Evolutionary conservation across 768 basidiomycete genomes (phyloP).

Genomic region (Wakefieldia striispora): DNA sequence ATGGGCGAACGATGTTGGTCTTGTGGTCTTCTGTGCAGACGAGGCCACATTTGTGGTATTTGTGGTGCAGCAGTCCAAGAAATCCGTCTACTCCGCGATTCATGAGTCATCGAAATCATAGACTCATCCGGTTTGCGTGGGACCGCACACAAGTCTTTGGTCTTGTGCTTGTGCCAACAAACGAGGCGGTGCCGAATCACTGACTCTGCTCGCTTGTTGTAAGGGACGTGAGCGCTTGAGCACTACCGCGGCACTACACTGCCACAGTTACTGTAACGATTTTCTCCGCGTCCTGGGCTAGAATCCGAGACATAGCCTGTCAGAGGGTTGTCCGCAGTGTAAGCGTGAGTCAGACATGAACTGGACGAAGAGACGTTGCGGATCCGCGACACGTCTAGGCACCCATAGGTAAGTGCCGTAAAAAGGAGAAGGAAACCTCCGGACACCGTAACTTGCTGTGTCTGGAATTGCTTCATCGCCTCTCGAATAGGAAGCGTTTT

Average conservation of each 20-base stretch:
- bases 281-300: no score
- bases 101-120: not conserved
- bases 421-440: constrained; percentile 2
- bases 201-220: not conserved
- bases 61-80: no score
- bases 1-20: not conserved
- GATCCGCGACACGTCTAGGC: constrained; percentile 6
- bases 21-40: no score
- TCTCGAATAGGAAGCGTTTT: constrained; percentile 19
- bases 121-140: not conserved
- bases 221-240: not conserved
- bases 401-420: constrained; percentile 6
- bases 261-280: not conserved
- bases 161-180: not conserved
- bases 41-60: no score
- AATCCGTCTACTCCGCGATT: no score
- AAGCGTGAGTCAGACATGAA: not conserved
- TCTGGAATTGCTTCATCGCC: no score
- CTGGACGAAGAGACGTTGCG: not conserved
- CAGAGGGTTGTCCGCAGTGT: no score
- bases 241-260: constrained; percentile 1
- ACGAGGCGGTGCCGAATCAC: constrained; percentile 4
- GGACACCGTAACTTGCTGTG: constrained; percentile 20
- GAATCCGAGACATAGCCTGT: not conserved
- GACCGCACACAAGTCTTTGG: not conserved